Evolutionary conservation across 306 rosid genomes (phyloP).

Genomic region (Trifolium dubium): DNA sequence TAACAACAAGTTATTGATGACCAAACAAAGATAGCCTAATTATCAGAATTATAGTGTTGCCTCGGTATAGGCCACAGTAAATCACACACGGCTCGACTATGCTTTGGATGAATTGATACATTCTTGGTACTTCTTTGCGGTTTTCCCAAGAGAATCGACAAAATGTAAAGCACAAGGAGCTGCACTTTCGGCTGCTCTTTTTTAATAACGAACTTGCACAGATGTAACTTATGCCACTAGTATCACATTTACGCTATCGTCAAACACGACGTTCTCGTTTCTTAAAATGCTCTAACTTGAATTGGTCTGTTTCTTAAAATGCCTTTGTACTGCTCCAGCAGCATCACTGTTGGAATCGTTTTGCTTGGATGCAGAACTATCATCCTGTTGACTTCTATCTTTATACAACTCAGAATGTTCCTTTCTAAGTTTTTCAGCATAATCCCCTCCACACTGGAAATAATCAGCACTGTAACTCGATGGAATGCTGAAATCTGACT

Average conservation of each 20-base stretch:
- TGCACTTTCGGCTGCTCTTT: conserved; percentile 9
- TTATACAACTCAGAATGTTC: conserved; percentile 98
- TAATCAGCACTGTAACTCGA: conserved; percentile 95
- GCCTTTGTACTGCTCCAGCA: conserved; percentile 81
- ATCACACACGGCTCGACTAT: conserved; percentile 5
- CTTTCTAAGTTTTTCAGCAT: conserved; percentile 96
- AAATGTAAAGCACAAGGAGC: conserved; percentile 8
- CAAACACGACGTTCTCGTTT: conserved; percentile 96
- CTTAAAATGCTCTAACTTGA: conserved; percentile 92
- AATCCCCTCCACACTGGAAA: conserved; percentile 98
- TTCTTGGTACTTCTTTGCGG: not conserved
- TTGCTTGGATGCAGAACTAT: conserved; percentile 63
- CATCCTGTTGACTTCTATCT: conserved; percentile 68
- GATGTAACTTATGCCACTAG: conserved; percentile 12
- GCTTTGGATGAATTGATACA: conserved; percentile 19
- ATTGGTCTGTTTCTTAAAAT: conserved; percentile 89
- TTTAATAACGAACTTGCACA: conserved; percentile 22
- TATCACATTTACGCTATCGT: conserved; percentile 50
- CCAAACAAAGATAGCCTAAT: not conserved
- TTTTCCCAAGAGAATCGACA: conserved; percentile 18
- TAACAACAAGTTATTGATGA: conserved; percentile 6
- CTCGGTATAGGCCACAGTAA: conserved; percentile 20
- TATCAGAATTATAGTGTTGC: conserved; percentile 6
- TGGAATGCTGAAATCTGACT: conserved; percentile 88
- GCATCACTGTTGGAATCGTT: conserved; percentile 60